phyloP scores from a whole-genome alignment of 805 yeast species.

The Myxozyma vanderwaltii region DNA sequence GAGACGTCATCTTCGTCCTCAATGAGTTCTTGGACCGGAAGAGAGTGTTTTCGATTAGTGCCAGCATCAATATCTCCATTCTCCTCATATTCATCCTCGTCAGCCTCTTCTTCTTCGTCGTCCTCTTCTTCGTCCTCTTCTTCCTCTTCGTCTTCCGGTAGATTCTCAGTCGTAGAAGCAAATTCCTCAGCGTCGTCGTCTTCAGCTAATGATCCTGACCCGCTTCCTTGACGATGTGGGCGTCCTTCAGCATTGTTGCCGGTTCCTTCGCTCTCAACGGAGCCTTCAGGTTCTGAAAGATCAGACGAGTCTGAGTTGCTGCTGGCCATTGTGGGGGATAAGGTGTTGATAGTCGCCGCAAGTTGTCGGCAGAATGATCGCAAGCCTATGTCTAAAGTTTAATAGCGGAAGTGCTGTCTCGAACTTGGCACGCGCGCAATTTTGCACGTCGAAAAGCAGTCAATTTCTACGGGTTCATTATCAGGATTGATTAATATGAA shows the following conservation, averaged over 20 bases:
- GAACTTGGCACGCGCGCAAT: too few relatives aligned
- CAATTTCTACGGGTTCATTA: too few relatives aligned
- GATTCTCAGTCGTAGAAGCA: conserved; percentile 15
- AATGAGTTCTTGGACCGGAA: conserved; percentile 24
- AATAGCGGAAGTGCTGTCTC: too few relatives aligned
- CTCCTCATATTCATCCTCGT: conserved; percentile 8
- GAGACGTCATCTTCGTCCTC: conserved; percentile 14
- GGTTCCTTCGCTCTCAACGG: conserved; percentile 1
- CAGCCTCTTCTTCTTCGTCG: background rate
- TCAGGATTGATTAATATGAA: too few relatives aligned
- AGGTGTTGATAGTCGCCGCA: background rate
- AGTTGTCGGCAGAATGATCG: background rate
- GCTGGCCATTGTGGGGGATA: background rate
- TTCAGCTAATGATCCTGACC: background rate
- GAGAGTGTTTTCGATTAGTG: background rate
- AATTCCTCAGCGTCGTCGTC: conserved; percentile 13
- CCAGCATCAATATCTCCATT: conserved; percentile 4
- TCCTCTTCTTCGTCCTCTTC: conserved; percentile 11
- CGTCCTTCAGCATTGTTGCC: conserved; percentile 1
- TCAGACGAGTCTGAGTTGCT: conserved; percentile 21
- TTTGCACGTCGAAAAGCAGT: too few relatives aligned
- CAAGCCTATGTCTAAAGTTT: background rate
- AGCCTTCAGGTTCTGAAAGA: conserved; percentile 24
- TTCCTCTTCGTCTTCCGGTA: conserved; percentile 10
- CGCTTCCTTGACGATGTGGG: background rate